Conservation (phyloP, 2,329 filamentous ascomycete genomes). For the Aspergillus pseudoterreus region DNA sequence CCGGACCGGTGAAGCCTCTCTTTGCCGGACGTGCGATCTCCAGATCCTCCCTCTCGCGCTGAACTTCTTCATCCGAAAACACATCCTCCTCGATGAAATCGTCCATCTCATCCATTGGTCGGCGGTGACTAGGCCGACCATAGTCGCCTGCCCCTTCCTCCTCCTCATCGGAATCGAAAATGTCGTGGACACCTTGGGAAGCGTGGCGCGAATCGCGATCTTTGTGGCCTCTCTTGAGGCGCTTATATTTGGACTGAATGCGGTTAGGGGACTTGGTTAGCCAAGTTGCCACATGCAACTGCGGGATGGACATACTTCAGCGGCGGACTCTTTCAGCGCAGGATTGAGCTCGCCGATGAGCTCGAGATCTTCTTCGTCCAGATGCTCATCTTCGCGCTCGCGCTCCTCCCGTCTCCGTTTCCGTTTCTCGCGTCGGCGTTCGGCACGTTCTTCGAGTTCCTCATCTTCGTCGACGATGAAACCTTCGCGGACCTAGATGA, state of each 20-base stretch:
- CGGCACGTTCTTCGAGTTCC: conserved; percentile 66
- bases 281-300: conserved; percentile 3
- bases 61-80: conserved; percentile 76
- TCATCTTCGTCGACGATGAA: conserved; percentile 95
- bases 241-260: conserved; percentile 82
- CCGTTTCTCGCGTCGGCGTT: conserved; percentile 61
- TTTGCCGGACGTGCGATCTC: conserved; percentile 81
- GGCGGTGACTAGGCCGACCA: conserved; percentile 45
- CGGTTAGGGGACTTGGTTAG: conserved; percentile 5
- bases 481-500: conserved; percentile 73
- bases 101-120: conserved; percentile 74
- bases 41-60: conserved; percentile 74
- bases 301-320: conserved; percentile 59
- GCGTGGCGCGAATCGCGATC: conserved; percentile 56
- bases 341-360: conserved; percentile 82
- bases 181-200: conserved; percentile 76
- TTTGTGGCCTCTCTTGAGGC: conserved; percentile 85
- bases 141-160: conserved; percentile 55
- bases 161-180: conserved; percentile 94
- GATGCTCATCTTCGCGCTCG: conserved; percentile 74
- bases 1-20: conserved; percentile 62
- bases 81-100: conserved; percentile 98
- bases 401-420: conserved; percentile 75
- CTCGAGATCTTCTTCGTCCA: conserved; percentile 95
- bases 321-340: conserved; percentile 62